Conservation (phyloP, 202 grass and related monocot species). For the Setaria viridis region DNA sequence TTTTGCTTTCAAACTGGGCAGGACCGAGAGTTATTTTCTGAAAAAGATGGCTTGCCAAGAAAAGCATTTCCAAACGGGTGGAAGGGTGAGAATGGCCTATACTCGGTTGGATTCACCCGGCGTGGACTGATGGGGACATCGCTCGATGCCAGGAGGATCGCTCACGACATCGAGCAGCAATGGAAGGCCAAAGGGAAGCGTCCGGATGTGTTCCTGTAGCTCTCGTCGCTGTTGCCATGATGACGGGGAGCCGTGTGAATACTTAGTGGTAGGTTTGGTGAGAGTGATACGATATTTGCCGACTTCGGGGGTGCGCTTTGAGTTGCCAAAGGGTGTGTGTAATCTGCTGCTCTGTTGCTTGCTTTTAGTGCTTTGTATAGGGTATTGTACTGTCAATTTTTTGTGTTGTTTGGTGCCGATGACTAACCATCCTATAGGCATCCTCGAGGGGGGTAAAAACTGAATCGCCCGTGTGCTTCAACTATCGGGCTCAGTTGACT, state of each 20-base stretch:
- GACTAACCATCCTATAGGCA: constrained; percentile 60
- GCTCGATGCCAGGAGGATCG: constrained; percentile 68
- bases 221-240: not conserved
- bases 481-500: constrained; percentile 30
- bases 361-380: constrained; percentile 52
- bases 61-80: constrained; percentile 83
- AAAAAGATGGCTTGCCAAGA: constrained; percentile 87
- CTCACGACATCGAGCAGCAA: constrained; percentile 79
- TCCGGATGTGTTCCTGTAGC: constrained; percentile 35
- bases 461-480: constrained; percentile 43
- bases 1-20: constrained; percentile 40
- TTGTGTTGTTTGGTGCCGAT: constrained; percentile 34
- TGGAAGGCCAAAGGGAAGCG: constrained; percentile 52
- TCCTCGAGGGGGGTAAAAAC: constrained; percentile 28
- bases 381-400: constrained; percentile 43
- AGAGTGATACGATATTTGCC: constrained; percentile 45
- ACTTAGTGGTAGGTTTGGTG: constrained; percentile 48
- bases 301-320: constrained; percentile 25
- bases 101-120: constrained; percentile 80
- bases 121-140: constrained; percentile 84
- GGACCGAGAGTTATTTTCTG: constrained; percentile 86
- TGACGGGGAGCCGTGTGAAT: constrained; percentile 44
- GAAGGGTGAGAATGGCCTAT: constrained; percentile 82
- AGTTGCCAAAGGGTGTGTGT: constrained; percentile 37
- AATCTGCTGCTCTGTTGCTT: constrained; percentile 37